Percentiles rank a stretch among this genome's conserved stretches.
Conservation (phyloP, 192 early-diverging fungal genomes). For the Coemansia sp. region DNA sequence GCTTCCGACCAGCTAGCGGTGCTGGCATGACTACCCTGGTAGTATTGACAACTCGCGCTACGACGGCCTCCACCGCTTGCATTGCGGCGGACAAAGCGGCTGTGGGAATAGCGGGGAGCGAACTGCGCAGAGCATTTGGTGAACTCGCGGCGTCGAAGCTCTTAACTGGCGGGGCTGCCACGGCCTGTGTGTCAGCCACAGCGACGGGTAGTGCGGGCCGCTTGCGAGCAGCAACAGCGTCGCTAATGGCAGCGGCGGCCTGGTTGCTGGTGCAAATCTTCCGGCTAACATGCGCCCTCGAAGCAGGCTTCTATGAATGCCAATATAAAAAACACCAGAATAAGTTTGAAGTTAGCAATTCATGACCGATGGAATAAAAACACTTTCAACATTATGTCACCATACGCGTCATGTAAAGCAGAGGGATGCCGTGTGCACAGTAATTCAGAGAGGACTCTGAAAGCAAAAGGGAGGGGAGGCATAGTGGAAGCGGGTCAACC, state of each 20-base stretch:
- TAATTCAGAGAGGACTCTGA: too few relatives aligned
- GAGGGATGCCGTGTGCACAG: too few relatives aligned
- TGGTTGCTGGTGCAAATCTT: constrained; percentile 15
- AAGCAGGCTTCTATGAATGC: constrained; percentile 20
- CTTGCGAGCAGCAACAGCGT: too few relatives aligned
- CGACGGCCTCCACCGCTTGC: neutral
- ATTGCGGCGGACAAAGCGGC: constrained; percentile 6
- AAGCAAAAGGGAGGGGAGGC: neutral
- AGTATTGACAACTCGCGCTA: neutral
- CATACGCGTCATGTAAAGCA: too few relatives aligned
- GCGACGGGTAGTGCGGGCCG: neutral
- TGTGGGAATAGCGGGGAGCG: constrained; percentile 35
- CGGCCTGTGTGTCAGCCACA: neutral
- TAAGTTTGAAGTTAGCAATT: neutral
- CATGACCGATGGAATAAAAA: neutral
- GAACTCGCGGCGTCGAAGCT: constrained; percentile 6
- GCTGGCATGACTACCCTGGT: constrained; percentile 11
- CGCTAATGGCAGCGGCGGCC: constrained; percentile 3
- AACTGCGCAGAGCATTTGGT: constrained; percentile 23
- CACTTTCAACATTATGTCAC: too few relatives aligned
- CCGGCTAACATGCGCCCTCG: neutral
- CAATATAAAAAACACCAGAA: neutral
- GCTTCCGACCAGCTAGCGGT: constrained; percentile 39
- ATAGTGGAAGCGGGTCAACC: neutral
- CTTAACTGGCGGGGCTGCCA: constrained; percentile 7